Base-by-base conservation (phyloP, 495 filamentous ascomycete genomes). In the Amorphotheca resinae region DNA sequence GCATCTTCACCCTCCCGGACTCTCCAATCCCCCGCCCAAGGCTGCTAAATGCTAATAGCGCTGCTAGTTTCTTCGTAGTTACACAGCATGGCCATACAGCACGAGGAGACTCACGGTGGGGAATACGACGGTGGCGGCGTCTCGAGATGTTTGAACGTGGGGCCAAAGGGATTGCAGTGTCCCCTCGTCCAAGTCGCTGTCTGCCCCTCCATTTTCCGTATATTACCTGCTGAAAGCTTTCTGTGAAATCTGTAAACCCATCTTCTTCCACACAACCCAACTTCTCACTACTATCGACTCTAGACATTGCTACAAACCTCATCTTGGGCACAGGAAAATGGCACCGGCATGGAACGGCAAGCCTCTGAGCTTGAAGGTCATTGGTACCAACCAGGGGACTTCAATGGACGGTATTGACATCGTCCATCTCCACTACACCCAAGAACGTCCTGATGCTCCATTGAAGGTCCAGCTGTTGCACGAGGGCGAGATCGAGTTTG, bases 381-480 rank as follows among this genome's bases (percentile, higher is more conserved):
- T 50, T 32, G 48, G 44, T 22, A 44, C 42, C 44, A 37, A 42
- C 41, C 44, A 43, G 18, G 61, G 63, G 11, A 64, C 63, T 2
- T 63, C 61, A 0, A 64, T 66, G 62, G 62, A 66, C 48, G 63
- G n/a, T 28, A 59, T 67, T 26, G 62, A 67, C 37, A 61, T 60
- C 37, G 64, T 59, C 7, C 55, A 64, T 5, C 61, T 61, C 18
- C 61, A 52, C 37, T 65, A 64, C 30, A 55, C 51, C 7, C 56
- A 67, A 36, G 63, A 64, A 26, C 58, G 54, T 4, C 63, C 64
- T 1, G 57, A 62, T 33, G 58, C 62, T 0, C 50, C 56, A 2
- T 58, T 65, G 54, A 56, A 64, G 43, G 60, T n/a, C 64, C 37
- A 59, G 52, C 46, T 67, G 4, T 54, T 67, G 33, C 15, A 25